These are phyloP conservation scores for Funneliformis mosseae DNA, from an alignment of 192 early-diverging fungal genomes.

Conservation along the genomic window DNA sequence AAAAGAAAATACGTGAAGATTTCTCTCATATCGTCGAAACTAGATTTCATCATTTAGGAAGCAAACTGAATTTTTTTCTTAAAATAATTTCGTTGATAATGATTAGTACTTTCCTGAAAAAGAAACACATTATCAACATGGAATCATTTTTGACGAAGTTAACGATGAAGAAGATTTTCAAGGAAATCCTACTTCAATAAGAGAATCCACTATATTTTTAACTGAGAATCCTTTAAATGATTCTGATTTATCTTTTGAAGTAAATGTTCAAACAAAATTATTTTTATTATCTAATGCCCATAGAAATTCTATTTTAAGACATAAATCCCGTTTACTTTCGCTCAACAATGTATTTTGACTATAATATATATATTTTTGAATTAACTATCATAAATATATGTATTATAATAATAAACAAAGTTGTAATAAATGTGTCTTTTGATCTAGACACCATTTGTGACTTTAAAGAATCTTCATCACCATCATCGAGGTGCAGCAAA, in stretches of 20 bases:
- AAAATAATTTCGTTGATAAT: background rate
- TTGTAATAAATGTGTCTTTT: too few relatives aligned
- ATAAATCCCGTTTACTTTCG: background rate
- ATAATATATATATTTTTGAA: background rate
- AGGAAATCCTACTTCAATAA: background rate
- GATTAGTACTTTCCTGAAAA: background rate
- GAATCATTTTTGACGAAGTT: background rate
- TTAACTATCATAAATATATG: too few relatives aligned
- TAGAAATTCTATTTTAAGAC: background rate
- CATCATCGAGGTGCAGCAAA: too few relatives aligned
- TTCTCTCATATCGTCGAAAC: background rate
- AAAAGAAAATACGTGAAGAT: background rate
- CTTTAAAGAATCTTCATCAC: too few relatives aligned
- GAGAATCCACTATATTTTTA: background rate
- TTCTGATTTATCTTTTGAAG: slow-evolving; percentile 20
- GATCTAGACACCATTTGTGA: too few relatives aligned
- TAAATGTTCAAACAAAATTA: slow-evolving; percentile 5
- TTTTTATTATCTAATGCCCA: background rate
- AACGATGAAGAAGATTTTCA: background rate
- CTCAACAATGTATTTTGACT: background rate
- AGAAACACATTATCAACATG: background rate
- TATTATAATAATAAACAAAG: too few relatives aligned
- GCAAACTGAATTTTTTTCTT: background rate
- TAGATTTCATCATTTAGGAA: background rate
- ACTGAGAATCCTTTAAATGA: background rate